Conservation (phyloP, 371 early-diverging fungal species). For the Capillidium heterosporum region DNA sequence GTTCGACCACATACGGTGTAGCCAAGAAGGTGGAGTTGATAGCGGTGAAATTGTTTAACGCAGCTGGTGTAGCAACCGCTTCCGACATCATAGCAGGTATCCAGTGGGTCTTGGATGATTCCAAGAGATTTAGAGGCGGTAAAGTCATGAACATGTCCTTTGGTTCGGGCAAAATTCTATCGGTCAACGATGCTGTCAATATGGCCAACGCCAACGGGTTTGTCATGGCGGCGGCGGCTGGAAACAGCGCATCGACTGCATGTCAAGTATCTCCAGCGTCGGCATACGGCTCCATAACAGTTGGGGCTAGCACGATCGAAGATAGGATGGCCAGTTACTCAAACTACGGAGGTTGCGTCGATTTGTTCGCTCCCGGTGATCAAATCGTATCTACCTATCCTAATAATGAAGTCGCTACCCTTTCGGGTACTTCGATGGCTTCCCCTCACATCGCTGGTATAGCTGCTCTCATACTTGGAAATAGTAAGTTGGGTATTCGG, state of each 20-base stretch:
- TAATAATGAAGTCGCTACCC: conserved; percentile 11
- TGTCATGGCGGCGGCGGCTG: conserved; percentile 13
- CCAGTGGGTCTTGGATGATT: conserved; percentile 32
- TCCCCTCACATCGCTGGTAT: conserved; percentile 62
- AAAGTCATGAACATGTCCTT: conserved; percentile 58
- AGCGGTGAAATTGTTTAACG: conserved; percentile 67
- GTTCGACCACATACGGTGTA: conserved; percentile 55
- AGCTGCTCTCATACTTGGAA: conserved; percentile 20
- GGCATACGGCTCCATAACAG: conserved; percentile 44
- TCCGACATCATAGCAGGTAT: conserved; percentile 51
- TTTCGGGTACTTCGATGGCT: conserved; percentile 46
- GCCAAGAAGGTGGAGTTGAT: conserved; percentile 69
- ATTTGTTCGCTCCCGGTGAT: conserved; percentile 86
- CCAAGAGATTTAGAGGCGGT: conserved; percentile 11
- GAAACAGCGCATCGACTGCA: not conserved
- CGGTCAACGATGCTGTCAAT: conserved; percentile 47
- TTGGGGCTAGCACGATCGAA: conserved; percentile 52
- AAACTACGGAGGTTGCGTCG: conserved; percentile 78
- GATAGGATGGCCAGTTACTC: conserved; percentile 78
- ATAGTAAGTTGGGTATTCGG: too few species aligned
- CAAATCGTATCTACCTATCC: conserved; percentile 38
- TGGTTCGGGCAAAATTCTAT: conserved; percentile 44
- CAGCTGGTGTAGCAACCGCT: conserved; percentile 39
- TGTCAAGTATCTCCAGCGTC: conserved; percentile 10
- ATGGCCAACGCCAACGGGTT: conserved; percentile 17